Evolutionary conservation across 768 basidiomycete species (phyloP).

Genomic region (Dioszegia crocea): DNA sequence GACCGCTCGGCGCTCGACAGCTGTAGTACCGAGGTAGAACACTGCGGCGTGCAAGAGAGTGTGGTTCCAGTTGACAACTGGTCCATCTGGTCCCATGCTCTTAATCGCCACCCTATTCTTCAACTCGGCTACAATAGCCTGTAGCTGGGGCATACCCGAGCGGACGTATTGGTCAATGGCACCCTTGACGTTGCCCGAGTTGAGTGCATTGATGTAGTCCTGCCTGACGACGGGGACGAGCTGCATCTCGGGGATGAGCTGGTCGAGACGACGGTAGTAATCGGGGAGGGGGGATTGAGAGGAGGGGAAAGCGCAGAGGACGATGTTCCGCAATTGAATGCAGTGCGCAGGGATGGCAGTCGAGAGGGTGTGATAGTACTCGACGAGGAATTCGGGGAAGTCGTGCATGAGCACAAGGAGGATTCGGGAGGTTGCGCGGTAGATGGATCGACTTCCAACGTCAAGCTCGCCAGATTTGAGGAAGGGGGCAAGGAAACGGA

Average conservation of each 20-base stretch:
- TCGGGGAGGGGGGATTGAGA: slow-evolving; percentile 56
- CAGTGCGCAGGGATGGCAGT: slow-evolving; percentile 88
- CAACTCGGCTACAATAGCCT: slow-evolving; percentile 66
- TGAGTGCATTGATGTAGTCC: slow-evolving; percentile 80
- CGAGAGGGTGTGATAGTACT: slow-evolving; percentile 92
- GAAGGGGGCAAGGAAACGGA: slow-evolving; percentile 92
- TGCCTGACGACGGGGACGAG: slow-evolving; percentile 85
- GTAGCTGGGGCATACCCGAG: slow-evolving; percentile 49
- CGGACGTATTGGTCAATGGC: slow-evolving; percentile 82
- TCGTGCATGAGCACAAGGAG: slow-evolving; percentile 94
- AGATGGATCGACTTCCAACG: slow-evolving; percentile 75
- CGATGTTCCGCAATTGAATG: slow-evolving; percentile 93
- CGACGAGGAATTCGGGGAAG: slow-evolving; percentile 96
- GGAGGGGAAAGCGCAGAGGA: slow-evolving; percentile 86
- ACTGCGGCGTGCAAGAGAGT: slow-evolving; percentile 89
- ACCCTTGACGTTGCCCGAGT: slow-evolving; percentile 70
- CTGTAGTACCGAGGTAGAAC: slow-evolving; percentile 91
- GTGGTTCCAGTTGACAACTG: slow-evolving; percentile 70
- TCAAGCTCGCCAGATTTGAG: slow-evolving; percentile 70
- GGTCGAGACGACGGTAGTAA: slow-evolving; percentile 53
- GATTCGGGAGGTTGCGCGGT: slow-evolving; percentile 81
- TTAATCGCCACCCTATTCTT: slow-evolving; percentile 66
- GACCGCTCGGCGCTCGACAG: slow-evolving; percentile 81
- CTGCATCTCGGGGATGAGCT: slow-evolving; percentile 80
- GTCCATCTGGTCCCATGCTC: slow-evolving; percentile 50